phyloP scores from a whole-genome alignment of 2,329 filamentous ascomycete species.

The Myriosclerotinia curreyana region DNA sequence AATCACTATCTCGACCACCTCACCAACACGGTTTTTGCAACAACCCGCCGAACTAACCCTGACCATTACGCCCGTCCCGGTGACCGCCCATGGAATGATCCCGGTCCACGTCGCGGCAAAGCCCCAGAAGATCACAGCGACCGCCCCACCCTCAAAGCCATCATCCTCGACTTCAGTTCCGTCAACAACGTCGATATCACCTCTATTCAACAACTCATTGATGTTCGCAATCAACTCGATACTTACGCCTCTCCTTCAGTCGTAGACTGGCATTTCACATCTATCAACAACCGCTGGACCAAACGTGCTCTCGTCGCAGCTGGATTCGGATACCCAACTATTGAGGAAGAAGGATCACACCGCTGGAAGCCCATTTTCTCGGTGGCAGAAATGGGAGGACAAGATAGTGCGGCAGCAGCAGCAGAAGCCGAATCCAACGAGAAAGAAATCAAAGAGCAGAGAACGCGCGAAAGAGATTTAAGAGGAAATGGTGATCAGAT shows the following conservation, averaged over 20 bases:
- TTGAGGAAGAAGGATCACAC: slow-evolving; percentile 44
- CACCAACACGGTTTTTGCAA: slow-evolving; percentile 61
- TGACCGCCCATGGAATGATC: slow-evolving; percentile 94
- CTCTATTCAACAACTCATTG: slow-evolving; percentile 86
- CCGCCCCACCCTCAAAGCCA: slow-evolving; percentile 73
- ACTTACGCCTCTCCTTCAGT: slow-evolving; percentile 73
- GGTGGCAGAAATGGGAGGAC: slow-evolving; percentile 79
- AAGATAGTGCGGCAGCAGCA: slow-evolving; percentile 63
- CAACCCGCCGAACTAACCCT: slow-evolving; percentile 74
- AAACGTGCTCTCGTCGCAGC: slow-evolving; percentile 84
- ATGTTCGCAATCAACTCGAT: slow-evolving; percentile 91
- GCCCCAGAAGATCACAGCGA: slow-evolving; percentile 47
- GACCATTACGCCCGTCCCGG: slow-evolving; percentile 62
- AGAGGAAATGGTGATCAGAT: slow-evolving; percentile 39
- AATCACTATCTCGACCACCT: slow-evolving; percentile 83
- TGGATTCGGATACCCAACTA: slow-evolving; percentile 80
- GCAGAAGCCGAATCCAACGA: slow-evolving; percentile 60
- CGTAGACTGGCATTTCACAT: slow-evolving; percentile 96
- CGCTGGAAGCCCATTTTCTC: slow-evolving; percentile 96
- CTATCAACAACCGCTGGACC: slow-evolving; percentile 90
- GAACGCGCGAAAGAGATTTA: slow-evolving; percentile 29
- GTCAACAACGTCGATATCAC: slow-evolving; percentile 95
- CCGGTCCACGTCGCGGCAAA: slow-evolving; percentile 63
- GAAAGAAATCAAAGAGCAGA: slow-evolving; percentile 41
- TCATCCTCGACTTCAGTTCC: slow-evolving; percentile 89